Evolutionary conservation across 2,329 filamentous ascomycete genomes (phyloP).

Genomic region (Alternaria novae-zelandiae): DNA sequence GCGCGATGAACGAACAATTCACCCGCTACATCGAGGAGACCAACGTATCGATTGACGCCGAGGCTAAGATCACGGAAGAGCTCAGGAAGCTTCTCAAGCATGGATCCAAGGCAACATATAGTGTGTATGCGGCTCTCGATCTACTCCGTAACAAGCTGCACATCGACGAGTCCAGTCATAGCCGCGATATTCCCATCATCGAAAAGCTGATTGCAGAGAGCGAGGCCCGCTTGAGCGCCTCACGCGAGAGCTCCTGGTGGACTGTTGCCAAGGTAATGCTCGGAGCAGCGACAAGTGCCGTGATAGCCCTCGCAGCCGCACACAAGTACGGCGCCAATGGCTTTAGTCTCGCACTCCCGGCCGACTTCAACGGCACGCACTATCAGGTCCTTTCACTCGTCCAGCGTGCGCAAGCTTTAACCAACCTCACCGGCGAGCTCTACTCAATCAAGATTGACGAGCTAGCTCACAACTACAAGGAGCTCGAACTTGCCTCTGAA

Average conservation of each 20-base stretch:
- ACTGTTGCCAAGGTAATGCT: background rate
- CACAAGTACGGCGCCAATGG: background rate
- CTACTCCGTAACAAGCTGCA: constrained; percentile 7
- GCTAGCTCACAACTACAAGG: constrained; percentile 9
- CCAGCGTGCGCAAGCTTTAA: constrained; percentile 11
- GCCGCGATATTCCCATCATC: background rate
- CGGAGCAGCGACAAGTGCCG: background rate
- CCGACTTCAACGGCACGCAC: background rate
- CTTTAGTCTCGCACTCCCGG: background rate
- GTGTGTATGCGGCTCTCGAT: constrained; percentile 23
- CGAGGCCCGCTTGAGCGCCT: background rate
- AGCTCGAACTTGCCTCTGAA: constrained; percentile 9
- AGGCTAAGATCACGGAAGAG: constrained; percentile 17
- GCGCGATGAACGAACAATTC: constrained; percentile 18
- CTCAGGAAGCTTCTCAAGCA: constrained; percentile 22
- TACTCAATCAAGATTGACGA: constrained; percentile 14
- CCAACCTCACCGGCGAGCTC: constrained; percentile 14
- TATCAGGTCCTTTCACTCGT: constrained; percentile 13
- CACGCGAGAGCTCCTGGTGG: constrained; percentile 1
- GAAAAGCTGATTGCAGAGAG: background rate
- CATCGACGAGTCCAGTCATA: background rate
- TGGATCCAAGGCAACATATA: constrained; percentile 16
- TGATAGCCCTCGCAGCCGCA: background rate
- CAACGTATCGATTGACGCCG: constrained; percentile 5
- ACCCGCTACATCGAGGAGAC: constrained; percentile 15